Evolutionary conservation across 140 eudicot genomes (phyloP), one percentile per base, ranked within the genome.

Genomic region (Flaveria floridana): DNA sequence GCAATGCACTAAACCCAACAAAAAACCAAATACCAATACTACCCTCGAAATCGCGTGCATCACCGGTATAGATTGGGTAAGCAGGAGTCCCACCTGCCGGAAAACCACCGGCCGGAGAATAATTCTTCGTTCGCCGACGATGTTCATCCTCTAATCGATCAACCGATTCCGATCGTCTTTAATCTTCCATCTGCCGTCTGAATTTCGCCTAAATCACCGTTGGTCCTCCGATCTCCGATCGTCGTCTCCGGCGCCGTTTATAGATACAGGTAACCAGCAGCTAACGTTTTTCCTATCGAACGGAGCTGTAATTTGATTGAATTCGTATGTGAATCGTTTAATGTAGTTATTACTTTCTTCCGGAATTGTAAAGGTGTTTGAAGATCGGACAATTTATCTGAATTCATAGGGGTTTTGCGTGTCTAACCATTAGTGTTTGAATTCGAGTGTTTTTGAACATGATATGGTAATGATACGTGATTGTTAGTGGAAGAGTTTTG

Each of bases 1-100:
- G 6, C 20, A 10, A 19, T 3, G 50, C 19, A 9, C 3, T 1
- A 63, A 19, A 12, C 18, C 7, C 30, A 34, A 46, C 51, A 10
- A 67, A 44, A 55, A 20, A 12, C 11, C 52, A 19, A 76, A 68
- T 76, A 68, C 80, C 58, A 67, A 53, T 67, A 67, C 41, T 76
- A 14, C 74, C 74, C 75, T 68, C 59, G 69, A 18, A n/a, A 42
- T 42, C 70, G 70, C 78, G 30, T 74, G 78, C 26, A 39, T 64
- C 79, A 19, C 21, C 72, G 73, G 53, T 65, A 18, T 34, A 20
- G 69, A 73, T 73, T 62, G 68, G 39, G 15, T 72, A 44, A 6
- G 41, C 8, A 53, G 53, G 53, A 34, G 42, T 34, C 78, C 15
- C 80, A 42, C 16, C 74, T 21, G 16, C 74, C 73, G 58, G 25